These are phyloP conservation scores for Salmacisia buchloeana DNA, from an alignment of 1,284 basidiomycete genomes.

Conservation along the genomic window DNA sequence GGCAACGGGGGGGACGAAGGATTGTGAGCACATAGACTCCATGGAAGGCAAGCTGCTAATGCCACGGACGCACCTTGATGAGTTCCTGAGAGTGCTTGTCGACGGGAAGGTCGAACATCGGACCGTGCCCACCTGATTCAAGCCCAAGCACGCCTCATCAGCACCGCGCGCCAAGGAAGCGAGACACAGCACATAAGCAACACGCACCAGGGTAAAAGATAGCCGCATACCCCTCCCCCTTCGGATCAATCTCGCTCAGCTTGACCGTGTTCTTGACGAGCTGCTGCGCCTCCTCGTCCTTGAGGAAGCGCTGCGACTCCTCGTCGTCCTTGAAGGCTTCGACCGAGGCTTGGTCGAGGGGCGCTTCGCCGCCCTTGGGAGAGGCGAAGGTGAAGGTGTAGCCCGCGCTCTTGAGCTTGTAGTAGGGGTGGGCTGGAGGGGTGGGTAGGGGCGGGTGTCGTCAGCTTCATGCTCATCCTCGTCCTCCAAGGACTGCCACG, in stretches of 20 bases:
- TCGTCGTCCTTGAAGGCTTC: slow-evolving; percentile 59
- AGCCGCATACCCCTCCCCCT: slow-evolving; percentile 60
- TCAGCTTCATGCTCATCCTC: slow-evolving; percentile 5
- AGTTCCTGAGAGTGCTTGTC: slow-evolving; percentile 27
- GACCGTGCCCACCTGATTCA: slow-evolving; percentile 10
- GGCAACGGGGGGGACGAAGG: not conserved
- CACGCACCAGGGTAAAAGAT: slow-evolving; percentile 62
- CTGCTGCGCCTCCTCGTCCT: slow-evolving; percentile 58
- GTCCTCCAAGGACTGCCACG: not conserved
- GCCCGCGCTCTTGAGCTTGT: slow-evolving; percentile 59
- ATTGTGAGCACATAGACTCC: not conserved
- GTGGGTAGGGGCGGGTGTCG: not conserved
- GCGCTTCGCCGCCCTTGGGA: slow-evolving; percentile 67
- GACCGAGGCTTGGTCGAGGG: slow-evolving; percentile 63
- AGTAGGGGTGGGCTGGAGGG: slow-evolving; percentile 69
- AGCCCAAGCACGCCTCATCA: not conserved
- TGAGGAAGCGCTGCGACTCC: slow-evolving; percentile 62
- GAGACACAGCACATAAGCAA: not conserved
- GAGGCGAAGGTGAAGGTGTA: slow-evolving; percentile 65
- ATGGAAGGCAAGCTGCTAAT: no score
- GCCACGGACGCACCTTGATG: slow-evolving; percentile 17
- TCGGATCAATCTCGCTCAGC: slow-evolving; percentile 61
- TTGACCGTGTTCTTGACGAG: slow-evolving; percentile 60
- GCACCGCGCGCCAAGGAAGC: not conserved
- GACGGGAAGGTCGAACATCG: slow-evolving; percentile 36